Base-by-base conservation (phyloP, 805 yeast species). In the Candida lessepsii region DNA sequence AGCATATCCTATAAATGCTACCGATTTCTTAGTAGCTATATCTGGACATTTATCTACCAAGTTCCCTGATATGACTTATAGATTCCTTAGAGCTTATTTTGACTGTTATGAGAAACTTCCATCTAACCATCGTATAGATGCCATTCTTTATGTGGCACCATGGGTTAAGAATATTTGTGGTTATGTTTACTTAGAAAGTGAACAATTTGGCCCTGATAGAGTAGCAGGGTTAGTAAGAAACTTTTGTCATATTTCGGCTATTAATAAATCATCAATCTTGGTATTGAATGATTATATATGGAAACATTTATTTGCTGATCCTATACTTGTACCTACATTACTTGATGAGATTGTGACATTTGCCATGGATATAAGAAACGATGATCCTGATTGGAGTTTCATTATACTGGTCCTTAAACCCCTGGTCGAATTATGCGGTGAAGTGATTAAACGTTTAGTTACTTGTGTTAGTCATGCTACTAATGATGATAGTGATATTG, bases 361-460 rank as follows among this genome's bases (percentile, higher is more conserved):
- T 46, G 83, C 89, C 1, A 73, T 86, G 48, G 93, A 85, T 48
- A 78, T 82, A 52, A 84, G 83, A 48, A 81, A 87, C n/a, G 87
- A 83, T 49, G 84, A 82, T 3, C 74, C 77, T 27, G 80, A 74
- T 35, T 85, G 87, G 87, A 71, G 73, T 14, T 76, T 73, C 34
- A 73, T 81, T 5, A 71, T 83, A 2, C 71, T 83, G 1, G 70
- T 83, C n/a, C 65, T 87, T 47, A 73, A 83, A 1, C 89, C 95
- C 3, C 80, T 91, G 1, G 67, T 81, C n/a, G 86, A 81, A 47
- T 69, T 86, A 2, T 81, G 88, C 51, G 82, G 86, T 6, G 72
- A 76, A 37, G 74, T 86, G 2, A 67, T 87, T 27, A 58, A 70
- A 23, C 68, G 84, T 45, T 57, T 88, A 29, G 70, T 81, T 45